A percentile compares a stretch with the other conserved stretches of the same genome.
Conservation (phyloP, 106 monocot genomes). For the Dendrobium huoshanense region DNA sequence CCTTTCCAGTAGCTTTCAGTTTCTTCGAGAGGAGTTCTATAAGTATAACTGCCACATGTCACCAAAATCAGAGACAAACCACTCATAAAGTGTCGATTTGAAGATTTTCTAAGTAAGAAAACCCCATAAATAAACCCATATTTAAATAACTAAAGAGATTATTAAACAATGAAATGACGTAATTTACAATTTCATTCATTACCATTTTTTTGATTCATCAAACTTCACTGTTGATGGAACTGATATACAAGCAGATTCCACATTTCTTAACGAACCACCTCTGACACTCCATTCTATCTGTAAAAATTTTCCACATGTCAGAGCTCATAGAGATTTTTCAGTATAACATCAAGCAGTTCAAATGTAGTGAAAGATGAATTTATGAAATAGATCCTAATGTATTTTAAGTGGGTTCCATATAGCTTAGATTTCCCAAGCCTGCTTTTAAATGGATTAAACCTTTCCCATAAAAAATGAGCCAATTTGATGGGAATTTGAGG, state of each 20-base stretch:
- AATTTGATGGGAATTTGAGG: no score
- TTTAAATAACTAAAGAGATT: not conserved
- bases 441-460: not conserved
- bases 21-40: constrained; percentile 84
- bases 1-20: constrained; percentile 90
- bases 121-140: not conserved
- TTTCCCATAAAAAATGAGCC: no score
- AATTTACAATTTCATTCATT: constrained; percentile 7
- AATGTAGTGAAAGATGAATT: not conserved
- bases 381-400: not conserved
- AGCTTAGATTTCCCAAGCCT: not conserved
- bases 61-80: constrained; percentile 5
- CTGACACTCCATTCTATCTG: constrained; percentile 96
- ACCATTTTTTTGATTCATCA: constrained; percentile 87
- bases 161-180: not conserved
- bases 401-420: not conserved
- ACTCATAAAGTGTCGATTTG: not conserved
- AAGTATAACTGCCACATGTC: constrained; percentile 59
- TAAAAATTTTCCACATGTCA: not conserved
- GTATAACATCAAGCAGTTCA: not conserved
- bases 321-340: not conserved
- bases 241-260: constrained; percentile 90
- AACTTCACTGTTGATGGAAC: constrained; percentile 89
- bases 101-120: not conserved
- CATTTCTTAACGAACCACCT: constrained; percentile 83